Percentiles rank a stretch among this genome's conserved stretches.
phyloP scores from a whole-genome alignment of 2,329 filamentous ascomycete genomes.

The Aureobasidium sp. region DNA sequence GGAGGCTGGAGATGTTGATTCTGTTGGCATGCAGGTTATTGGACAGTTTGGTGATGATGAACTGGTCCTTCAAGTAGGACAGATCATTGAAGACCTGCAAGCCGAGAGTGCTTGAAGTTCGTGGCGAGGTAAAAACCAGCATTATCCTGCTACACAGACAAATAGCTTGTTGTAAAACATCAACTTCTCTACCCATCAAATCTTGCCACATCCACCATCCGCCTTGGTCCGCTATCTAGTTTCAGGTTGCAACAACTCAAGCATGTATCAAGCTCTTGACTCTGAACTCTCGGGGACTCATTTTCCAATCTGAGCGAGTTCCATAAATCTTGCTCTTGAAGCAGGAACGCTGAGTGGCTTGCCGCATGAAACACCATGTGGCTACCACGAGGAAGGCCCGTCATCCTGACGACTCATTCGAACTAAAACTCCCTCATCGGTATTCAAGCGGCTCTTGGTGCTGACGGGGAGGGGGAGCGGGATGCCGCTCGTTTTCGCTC shows the following conservation, averaged over 20 bases:
- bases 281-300: background rate
- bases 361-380: background rate
- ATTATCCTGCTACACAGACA: background rate
- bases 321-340: background rate
- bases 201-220: background rate
- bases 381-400: background rate
- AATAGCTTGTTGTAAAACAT: background rate
- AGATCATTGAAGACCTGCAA: conserved; percentile 31
- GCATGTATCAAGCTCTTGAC: background rate
- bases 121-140: background rate
- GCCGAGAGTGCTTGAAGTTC: background rate
- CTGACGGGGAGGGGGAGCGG: background rate
- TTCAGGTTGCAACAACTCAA: background rate
- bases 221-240: background rate
- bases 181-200: background rate
- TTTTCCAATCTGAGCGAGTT: background rate
- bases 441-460: background rate
- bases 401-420: background rate
- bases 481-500: background rate
- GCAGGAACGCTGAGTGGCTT: background rate
- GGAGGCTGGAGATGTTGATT: conserved; percentile 27
- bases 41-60: conserved; percentile 75
- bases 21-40: conserved; percentile 63
- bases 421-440: background rate
- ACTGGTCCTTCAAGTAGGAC: conserved; percentile 52